Evolutionary conservation across 805 yeast genomes (phyloP).

Genomic region (Candida vaughaniae): DNA sequence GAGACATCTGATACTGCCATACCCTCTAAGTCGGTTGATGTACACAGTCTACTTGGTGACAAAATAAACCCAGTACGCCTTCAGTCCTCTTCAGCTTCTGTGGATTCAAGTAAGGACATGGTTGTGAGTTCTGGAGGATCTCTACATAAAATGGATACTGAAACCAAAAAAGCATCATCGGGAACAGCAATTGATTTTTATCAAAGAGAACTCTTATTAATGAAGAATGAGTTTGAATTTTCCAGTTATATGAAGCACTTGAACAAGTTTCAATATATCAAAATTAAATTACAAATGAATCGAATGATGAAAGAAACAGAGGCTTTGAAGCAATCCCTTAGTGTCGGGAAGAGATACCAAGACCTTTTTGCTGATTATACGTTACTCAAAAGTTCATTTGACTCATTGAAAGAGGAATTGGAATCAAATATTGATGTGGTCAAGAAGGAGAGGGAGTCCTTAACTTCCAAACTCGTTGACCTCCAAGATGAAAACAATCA

Average conservation of each 20-base stretch:
- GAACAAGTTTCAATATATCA: slow-evolving; percentile 16
- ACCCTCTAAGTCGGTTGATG: slow-evolving; percentile 2
- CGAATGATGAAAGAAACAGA: slow-evolving; percentile 9
- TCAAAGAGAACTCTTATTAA: slow-evolving; percentile 55
- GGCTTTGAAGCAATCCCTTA: not conserved
- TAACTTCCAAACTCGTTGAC: slow-evolving; percentile 9
- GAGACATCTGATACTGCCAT: not conserved
- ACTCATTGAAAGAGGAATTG: slow-evolving; percentile 13
- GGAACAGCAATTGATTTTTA: slow-evolving; percentile 42
- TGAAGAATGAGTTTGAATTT: slow-evolving; percentile 62
- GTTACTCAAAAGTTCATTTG: not conserved
- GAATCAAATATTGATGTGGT: slow-evolving; percentile 2
- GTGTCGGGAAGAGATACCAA: slow-evolving; percentile 2
- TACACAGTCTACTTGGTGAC: slow-evolving; percentile 6
- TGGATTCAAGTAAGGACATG: slow-evolving; percentile 11
- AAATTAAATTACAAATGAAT: slow-evolving; percentile 12
- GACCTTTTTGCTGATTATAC: not conserved
- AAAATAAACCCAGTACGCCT: slow-evolving; percentile 5
- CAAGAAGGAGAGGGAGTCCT: slow-evolving; percentile 10
- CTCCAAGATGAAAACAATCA: slow-evolving; percentile 1
- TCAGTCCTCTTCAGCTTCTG: slow-evolving; percentile 12
- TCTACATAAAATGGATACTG: not conserved
- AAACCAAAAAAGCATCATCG: not conserved
- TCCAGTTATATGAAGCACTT: slow-evolving; percentile 49
- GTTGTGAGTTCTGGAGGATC: slow-evolving; percentile 7